These are phyloP conservation scores for Sphagnurus paluster DNA, from an alignment of 1,284 basidiomycete species.

Conservation along the genomic window DNA sequence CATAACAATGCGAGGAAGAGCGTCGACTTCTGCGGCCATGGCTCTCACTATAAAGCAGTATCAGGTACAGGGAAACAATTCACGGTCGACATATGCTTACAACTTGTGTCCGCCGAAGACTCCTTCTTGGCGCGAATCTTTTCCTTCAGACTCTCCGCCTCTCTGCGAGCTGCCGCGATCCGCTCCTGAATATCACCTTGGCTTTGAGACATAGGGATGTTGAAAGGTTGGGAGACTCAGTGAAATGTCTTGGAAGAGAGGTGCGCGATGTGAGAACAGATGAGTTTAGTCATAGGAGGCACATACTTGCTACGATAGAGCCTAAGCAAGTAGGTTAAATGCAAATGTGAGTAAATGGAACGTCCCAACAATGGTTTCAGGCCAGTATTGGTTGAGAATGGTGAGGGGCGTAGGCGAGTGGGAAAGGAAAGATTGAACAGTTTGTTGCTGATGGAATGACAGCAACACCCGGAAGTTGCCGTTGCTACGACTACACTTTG, in stretches of 20 bases:
- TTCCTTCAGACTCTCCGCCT: slow-evolving; percentile 96
- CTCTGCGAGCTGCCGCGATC: slow-evolving; percentile 94
- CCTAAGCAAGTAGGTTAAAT: slow-evolving; percentile 14
- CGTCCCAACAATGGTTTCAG: neutral
- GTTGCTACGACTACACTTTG: slow-evolving; percentile 18
- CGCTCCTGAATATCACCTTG: slow-evolving; percentile 90
- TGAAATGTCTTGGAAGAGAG: slow-evolving; percentile 1
- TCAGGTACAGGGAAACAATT: slow-evolving; percentile 14
- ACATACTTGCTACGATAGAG: slow-evolving; percentile 15
- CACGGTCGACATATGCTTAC: slow-evolving; percentile 55
- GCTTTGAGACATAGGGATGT: slow-evolving; percentile 65
- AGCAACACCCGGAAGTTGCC: slow-evolving; percentile 24
- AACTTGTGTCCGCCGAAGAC: slow-evolving; percentile 92
- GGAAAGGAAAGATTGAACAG: slow-evolving; percentile 18
- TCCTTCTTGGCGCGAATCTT: slow-evolving; percentile 95
- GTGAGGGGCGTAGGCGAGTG: slow-evolving; percentile 18
- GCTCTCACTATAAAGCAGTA: slow-evolving; percentile 69
- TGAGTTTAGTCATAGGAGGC: slow-evolving; percentile 1
- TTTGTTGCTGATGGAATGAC: slow-evolving; percentile 23
- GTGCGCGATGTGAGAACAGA: slow-evolving; percentile 1
- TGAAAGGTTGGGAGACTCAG: slow-evolving; percentile 1
- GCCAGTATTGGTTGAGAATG: slow-evolving; percentile 10
- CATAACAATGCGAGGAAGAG: slow-evolving; percentile 94
- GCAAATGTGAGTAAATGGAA: slow-evolving; percentile 1
- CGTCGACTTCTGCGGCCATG: slow-evolving; percentile 95